phyloP scores from a whole-genome alignment of 106 monocot species.

The Xerophyta viscosa region DNA sequence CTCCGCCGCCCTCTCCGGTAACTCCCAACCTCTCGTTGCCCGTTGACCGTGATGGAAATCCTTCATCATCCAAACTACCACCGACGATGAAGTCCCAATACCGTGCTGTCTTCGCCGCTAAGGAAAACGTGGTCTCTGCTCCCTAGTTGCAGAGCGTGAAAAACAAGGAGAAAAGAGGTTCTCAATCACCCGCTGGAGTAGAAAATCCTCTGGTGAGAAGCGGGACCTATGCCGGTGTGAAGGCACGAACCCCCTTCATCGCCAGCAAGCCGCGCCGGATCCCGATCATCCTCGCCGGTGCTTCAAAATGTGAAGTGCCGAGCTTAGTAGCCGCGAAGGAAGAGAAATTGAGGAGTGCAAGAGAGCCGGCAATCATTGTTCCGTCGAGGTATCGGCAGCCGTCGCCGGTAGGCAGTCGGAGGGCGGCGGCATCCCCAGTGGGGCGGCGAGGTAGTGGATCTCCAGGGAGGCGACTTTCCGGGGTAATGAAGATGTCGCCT shows the following conservation, averaged over 20 bases:
- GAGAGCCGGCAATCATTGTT: slow-evolving; percentile 84
- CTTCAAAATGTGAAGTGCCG: slow-evolving; percentile 87
- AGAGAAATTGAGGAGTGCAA: slow-evolving; percentile 59
- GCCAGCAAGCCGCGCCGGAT: slow-evolving; percentile 30
- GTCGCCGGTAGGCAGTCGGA: slow-evolving; percentile 41
- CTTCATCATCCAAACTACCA: slow-evolving; percentile 70
- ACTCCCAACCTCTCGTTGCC: slow-evolving; percentile 40
- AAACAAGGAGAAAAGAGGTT: slow-evolving; percentile 28
- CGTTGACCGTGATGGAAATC: slow-evolving; percentile 22
- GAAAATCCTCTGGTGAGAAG: slow-evolving; percentile 7
- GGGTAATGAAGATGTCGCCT: slow-evolving; percentile 47
- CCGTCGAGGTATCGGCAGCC: slow-evolving; percentile 93
- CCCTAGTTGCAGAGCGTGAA: background rate
- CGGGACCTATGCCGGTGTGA: slow-evolving; percentile 11
- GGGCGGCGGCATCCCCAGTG: slow-evolving; percentile 34
- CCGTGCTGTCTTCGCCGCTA: slow-evolving; percentile 14
- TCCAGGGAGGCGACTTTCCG: slow-evolving; percentile 63
- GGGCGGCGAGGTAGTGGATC: slow-evolving; percentile 51
- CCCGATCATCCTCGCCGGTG: slow-evolving; percentile 61
- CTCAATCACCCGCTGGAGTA: background rate
- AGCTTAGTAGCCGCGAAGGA: slow-evolving; percentile 81
- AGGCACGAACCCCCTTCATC: slow-evolving; percentile 16
- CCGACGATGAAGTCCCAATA: slow-evolving; percentile 23
- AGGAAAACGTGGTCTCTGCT: slow-evolving; percentile 23
- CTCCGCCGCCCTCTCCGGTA: background rate